Conservation (phyloP, 768 basidiomycete genomes). For the Tephrocybe sp. region DNA sequence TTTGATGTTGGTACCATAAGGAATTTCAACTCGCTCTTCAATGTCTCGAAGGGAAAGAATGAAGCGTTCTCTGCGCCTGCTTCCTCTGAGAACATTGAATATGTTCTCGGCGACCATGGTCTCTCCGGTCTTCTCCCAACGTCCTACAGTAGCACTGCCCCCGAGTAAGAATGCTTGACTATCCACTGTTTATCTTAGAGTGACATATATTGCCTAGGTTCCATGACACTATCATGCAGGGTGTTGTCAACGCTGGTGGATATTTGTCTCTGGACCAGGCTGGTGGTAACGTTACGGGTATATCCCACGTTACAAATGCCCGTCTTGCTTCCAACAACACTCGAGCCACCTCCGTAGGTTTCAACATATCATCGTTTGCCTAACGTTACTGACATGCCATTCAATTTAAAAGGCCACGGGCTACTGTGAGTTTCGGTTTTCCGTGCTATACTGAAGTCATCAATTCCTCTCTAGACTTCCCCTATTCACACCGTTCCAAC, state of each 20-base stretch:
- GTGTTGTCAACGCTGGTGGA: not conserved
- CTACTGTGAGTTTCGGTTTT: not conserved
- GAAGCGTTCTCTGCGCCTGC: not conserved
- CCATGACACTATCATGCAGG: not conserved
- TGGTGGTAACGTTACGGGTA: not conserved
- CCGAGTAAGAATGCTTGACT: not conserved
- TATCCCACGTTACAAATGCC: constrained; percentile 2
- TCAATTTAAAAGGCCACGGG: not conserved
- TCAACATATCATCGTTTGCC: not conserved
- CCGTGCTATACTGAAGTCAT: not conserved
- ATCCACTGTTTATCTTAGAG: no score
- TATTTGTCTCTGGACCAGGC: not conserved
- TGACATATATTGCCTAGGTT: not conserved
- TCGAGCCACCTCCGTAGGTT: not conserved
- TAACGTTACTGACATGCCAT: not conserved
- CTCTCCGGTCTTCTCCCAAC: not conserved
- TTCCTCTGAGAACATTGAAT: not conserved
- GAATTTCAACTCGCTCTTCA: not conserved
- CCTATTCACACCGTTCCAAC: not conserved
- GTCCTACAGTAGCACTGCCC: not conserved
- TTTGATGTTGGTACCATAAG: not conserved
- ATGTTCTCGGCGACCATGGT: not conserved
- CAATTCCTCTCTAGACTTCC: not conserved
- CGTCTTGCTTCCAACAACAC: not conserved
- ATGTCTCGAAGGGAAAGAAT: not conserved